Conservation (phyloP, 2,329 filamentous ascomycete genomes). For the Aspergillus persii region DNA sequence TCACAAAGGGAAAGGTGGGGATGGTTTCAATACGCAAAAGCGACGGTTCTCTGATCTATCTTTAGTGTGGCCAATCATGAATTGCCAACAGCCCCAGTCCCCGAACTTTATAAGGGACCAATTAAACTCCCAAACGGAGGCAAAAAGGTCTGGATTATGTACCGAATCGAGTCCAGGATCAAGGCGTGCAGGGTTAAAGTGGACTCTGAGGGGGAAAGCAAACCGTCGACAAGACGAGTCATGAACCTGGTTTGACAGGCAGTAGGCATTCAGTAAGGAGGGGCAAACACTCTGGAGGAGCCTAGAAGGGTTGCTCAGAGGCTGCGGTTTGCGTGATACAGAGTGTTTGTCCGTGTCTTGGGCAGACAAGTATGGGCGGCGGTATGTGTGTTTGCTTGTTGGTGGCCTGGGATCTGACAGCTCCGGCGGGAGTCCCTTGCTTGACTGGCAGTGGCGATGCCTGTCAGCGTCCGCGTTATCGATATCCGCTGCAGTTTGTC, state of each 20-base stretch:
- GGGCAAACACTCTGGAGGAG: not conserved
- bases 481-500: not conserved
- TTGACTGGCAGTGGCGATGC: constrained; percentile 2
- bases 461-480: constrained; percentile 11
- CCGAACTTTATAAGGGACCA: constrained; percentile 1
- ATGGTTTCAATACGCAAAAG: not conserved
- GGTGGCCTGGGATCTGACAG: constrained; percentile 10
- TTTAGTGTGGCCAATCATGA: constrained; percentile 21
- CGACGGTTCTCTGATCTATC: constrained; percentile 17
- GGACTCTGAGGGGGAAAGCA: not conserved
- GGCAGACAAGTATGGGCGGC: not conserved
- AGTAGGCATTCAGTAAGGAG: not conserved
- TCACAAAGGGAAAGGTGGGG: constrained; percentile 12
- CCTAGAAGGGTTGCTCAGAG: not conserved
- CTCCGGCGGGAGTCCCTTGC: constrained; percentile 12
- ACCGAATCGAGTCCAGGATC: not conserved
- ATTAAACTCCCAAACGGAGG: not conserved
- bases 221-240: not conserved
- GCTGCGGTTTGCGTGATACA: not conserved
- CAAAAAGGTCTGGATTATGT: not conserved
- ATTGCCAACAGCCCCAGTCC: not conserved
- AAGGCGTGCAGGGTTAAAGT: not conserved
- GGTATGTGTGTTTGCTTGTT: not conserved
- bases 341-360: not conserved
- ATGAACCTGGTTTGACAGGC: not conserved